Base-by-base conservation (phyloP, 2,329 filamentous ascomycete species). In the Talaromyces sp. region DNA sequence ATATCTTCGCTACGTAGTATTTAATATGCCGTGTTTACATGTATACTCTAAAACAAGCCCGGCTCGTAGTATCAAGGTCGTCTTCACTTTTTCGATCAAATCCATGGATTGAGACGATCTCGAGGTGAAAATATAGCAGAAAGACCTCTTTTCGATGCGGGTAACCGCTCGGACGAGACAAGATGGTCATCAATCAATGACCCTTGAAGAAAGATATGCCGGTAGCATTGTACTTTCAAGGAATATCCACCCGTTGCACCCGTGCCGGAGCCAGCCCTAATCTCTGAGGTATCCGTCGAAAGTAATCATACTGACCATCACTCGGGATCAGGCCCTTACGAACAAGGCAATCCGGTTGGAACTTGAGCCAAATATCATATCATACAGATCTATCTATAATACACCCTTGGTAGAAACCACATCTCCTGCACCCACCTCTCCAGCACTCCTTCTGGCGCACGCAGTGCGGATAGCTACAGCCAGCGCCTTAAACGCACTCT, bases 401-500 rank as follows among this genome's bases (percentile, higher is more conserved):
- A 96, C 96, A 11, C 94, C 94, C 86, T 98, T 98, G 9, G 94
- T 98, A 81, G 93, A 97, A 62, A 93, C 91, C 31, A 98, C 89
- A 83, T 99, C 95, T 2, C 92, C 93, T 79, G 96, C 93, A 76
- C 90, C 92, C 56, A 89, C 86, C 57, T 97, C 89, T 11, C 92
- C 92, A 49, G 87, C 86, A 37, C 94, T 87, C 71, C 87, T 85
- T 71, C 87, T 85, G 60, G 86, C 85, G 58, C 89, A 94, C 10
- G 95, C 95, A 77, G 86, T 86, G 71, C 90, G 85, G 63, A 96
- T 85, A 8, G 95, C 95, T 52, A 97, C 88, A 0, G 95, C 95
- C 70, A 98, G 80, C 56, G 95, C 95, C 86, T 99, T 99, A 81
- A 99, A 97, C 16, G 94, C 95, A 76, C 91, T 95, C 86, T 98